Evolutionary conservation across 2,329 filamentous ascomycete genomes (phyloP).

Genomic region (Neonectria coccinea): DNA sequence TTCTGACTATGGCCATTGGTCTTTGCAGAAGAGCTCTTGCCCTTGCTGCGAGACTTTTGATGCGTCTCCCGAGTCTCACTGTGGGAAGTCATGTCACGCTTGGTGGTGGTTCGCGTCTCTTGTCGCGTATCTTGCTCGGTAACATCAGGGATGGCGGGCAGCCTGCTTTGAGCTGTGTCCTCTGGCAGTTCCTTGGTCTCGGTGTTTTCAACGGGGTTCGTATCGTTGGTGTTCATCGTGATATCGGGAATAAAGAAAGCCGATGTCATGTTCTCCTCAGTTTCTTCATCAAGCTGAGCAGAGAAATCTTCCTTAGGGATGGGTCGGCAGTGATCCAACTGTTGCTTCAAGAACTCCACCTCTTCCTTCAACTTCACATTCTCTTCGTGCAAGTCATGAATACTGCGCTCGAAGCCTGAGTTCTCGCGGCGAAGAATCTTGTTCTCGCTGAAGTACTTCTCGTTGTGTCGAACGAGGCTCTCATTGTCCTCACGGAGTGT

Average conservation of each 20-base stretch:
- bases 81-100: conserved; percentile 46
- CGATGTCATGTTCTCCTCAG: conserved; percentile 68
- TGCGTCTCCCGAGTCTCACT: conserved; percentile 43
- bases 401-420: conserved; percentile 59
- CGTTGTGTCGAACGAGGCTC: conserved; percentile 65
- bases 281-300: conserved; percentile 51
- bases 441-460: conserved; percentile 66
- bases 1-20: conserved; percentile 48
- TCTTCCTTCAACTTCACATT: conserved; percentile 62
- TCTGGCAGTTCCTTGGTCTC: conserved; percentile 50
- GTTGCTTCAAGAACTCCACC: conserved; percentile 58
- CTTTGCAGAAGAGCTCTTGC: conserved; percentile 42
- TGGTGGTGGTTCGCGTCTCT: conserved; percentile 45
- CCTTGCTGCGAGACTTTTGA: conserved; percentile 46
- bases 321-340: conserved; percentile 57
- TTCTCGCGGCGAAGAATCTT: conserved; percentile 62
- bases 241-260: conserved; percentile 70
- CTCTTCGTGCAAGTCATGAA: conserved; percentile 60
- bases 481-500: conserved; percentile 63
- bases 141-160: conserved; percentile 45
- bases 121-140: conserved; percentile 46
- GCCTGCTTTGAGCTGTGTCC: conserved; percentile 49
- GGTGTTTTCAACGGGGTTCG: conserved; percentile 47
- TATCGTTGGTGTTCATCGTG: conserved; percentile 60
- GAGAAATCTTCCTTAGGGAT: conserved; percentile 53